phyloP scores from a whole-genome alignment of 306 rosid genomes.

The Cicer judaicum region DNA sequence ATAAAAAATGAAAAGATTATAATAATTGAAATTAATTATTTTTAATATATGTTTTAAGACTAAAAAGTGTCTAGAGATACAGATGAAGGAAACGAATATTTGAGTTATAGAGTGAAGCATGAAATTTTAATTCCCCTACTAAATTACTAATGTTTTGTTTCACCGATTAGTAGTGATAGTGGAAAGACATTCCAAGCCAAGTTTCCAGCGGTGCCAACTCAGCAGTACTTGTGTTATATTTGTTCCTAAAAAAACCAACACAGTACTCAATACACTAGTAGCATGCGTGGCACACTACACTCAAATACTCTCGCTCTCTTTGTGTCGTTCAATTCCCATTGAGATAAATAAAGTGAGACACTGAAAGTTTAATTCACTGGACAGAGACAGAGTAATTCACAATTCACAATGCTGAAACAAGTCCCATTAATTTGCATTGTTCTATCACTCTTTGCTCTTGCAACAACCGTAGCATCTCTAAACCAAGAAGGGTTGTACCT shows the following conservation, averaged over 20 bases:
- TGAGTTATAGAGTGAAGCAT: neutral
- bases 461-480: conserved; percentile 35
- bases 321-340: neutral
- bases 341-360: conserved; percentile 42
- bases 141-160: neutral
- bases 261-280: neutral
- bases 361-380: neutral
- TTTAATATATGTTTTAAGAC: too few species aligned
- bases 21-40: too few species aligned
- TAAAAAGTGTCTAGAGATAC: too few species aligned
- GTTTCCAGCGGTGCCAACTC: conserved; percentile 35
- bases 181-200: neutral
- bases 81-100: too few species aligned
- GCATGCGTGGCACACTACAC: conserved; percentile 42
- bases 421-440: neutral
- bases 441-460: neutral
- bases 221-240: neutral
- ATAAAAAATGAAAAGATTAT: too few species aligned
- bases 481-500: conserved; percentile 83
- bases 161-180: neutral
- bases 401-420: neutral
- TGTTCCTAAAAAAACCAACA: conserved; percentile 23
- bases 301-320: conserved; percentile 26
- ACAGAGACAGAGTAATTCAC: neutral
- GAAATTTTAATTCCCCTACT: neutral